These are phyloP conservation scores for Plasmodium gaboni DNA, from an alignment of 169 alveolate genomes.

Conservation along the genomic window DNA sequence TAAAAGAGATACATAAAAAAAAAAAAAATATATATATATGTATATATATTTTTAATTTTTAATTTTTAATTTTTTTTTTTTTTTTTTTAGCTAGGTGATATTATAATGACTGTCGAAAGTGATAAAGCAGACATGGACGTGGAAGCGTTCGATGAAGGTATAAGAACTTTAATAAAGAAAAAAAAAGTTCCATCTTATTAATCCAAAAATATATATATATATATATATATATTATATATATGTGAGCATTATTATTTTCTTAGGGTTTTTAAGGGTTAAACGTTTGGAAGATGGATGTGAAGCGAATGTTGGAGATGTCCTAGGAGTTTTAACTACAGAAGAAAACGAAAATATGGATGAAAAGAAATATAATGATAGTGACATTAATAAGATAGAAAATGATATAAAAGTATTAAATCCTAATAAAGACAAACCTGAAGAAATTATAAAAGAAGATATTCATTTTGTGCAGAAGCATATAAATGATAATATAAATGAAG, in stretches of 20 bases:
- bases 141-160: slow-evolving; percentile 81
- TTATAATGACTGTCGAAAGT: slow-evolving; percentile 80
- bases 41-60: slow-evolving; percentile 23
- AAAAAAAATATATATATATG: slow-evolving; percentile 39
- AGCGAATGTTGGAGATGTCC: slow-evolving; percentile 74
- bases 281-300: slow-evolving; percentile 66
- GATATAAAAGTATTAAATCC: not conserved
- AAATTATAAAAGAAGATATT: not conserved
- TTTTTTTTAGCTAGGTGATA: slow-evolving; percentile 77
- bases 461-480: not conserved
- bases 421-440: not conserved
- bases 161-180: not conserved
- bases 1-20: not conserved
- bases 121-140: slow-evolving; percentile 85
- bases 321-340: slow-evolving; percentile 75
- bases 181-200: not conserved
- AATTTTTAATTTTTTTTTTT: not conserved
- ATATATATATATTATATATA: not conserved
- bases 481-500: not conserved
- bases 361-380: not conserved
- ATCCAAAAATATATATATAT: not conserved
- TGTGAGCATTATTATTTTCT: not conserved
- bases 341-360: slow-evolving; percentile 29
- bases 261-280: slow-evolving; percentile 59
- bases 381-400: not conserved